Evolutionary conservation across 495 filamentous ascomycete genomes (phyloP), one percentile per base, ranked within the genome.

Genomic region (Aspergillus asperescens): DNA sequence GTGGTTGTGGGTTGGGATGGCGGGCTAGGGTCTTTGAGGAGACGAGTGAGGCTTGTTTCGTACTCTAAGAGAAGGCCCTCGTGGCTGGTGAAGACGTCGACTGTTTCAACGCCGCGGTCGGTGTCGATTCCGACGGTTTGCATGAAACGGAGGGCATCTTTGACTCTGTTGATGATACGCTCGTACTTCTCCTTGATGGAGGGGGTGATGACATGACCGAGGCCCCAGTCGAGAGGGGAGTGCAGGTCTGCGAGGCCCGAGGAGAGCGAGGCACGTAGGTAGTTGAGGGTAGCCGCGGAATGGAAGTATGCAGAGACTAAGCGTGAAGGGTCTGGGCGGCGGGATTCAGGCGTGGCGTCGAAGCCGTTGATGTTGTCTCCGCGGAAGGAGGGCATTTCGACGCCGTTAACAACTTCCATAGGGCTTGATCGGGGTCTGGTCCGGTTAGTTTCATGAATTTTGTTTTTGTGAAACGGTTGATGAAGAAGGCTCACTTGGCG

Each of bases 331-430:
- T 96, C 90, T 7, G 91, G 81, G 12, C 76, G 80, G 58, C 93
- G 73, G 29, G 90, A 83, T 10, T 82, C 80, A 0, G 74, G 64
- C 7, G 62, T 63, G 15, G 74, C 67, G 31, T 79, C 77, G 70
- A 84, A 96, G 22, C 93, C 93, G 63, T 98, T 98, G 49, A 98
- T 78, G 56, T 95, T 96, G 64, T 98, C 93, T 7, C 93, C 93
- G 32, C 94, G 77, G 74, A 97, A 97, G 3, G 87, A 90, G 10
- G 87, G 88, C 48, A 95, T 86, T 61, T 89, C 81, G 39, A 79
- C 79, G 43, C 91, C 91, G 57, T 94, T 70, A 50, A 95, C 69
- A 2, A 77, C 76, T 72, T 98, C 93, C 45, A 84, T 93, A 3
- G 92, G 87, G 46, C 84, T 93, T 12, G 89, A 95, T 28, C 93